Base-by-base conservation (phyloP, 2,329 filamentous ascomycete genomes). In the Trichoderma sp. region DNA sequence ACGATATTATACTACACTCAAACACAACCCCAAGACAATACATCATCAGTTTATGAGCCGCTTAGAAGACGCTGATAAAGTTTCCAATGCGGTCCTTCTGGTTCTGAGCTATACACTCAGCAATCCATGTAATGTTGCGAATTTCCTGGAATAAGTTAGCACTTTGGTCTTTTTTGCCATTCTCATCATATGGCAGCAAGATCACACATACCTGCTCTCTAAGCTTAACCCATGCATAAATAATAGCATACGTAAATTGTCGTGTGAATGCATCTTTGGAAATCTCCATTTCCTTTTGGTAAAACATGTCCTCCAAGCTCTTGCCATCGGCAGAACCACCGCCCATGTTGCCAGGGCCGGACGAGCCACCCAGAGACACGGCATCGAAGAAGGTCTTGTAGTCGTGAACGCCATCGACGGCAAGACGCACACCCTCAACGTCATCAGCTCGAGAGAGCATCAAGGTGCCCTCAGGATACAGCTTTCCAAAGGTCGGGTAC, bases 281-380 rank as follows among this genome's bases (percentile, higher is more conserved):
- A 74, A 98, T 92, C 81, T 99, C 95, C 96, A 98, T 98, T 84
- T 99, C 96, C 85, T 97, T 98, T 82, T 98, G 94, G 81, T 99
- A 99, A 84, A 99, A 99, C 85, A 99, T 87, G 79, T 99, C 96
- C 81, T 99, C 96, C 77, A 99, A 83, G 77, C 95, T 98, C 84
- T 93, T 94, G 63, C 93, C 92, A 76, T 97, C 94, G 17, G 89
- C 86, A 30, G 91, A 90, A n/a, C 88, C 86, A 43, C 94, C 94
- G 28, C 90, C 89, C 92, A 95, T 94, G 82, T 97, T 97, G 59
- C 94, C 93, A 34, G 94, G 88, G 4, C 92, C 90, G 5, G 89
- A 88, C 39, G 90, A 86, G 1, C 91, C 90, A 47, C 92, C 90
- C 59, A 95, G 88, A 50, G 92, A 94, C 76, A 95, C 93, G 73